phyloP scores from a whole-genome alignment of 495 filamentous ascomycete genomes.

The Penicillium cosmopolitanum region DNA sequence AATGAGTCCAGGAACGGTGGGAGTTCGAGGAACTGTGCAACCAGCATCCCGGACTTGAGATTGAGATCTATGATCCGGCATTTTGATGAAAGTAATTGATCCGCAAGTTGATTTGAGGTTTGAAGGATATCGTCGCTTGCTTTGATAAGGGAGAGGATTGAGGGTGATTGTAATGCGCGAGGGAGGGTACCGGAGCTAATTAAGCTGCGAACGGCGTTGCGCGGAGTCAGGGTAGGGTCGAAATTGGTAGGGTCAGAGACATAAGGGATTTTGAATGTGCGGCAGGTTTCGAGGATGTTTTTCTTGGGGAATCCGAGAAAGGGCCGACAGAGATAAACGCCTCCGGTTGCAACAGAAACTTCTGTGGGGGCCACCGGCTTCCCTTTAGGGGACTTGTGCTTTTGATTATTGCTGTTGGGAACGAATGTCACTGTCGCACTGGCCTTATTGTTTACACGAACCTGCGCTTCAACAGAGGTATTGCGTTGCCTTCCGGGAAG shows the following conservation, averaged over 20 bases:
- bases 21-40: slow-evolving; percentile 39
- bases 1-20: slow-evolving; percentile 12
- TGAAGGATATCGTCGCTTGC: slow-evolving; percentile 37
- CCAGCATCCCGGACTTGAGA: slow-evolving; percentile 40
- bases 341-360: slow-evolving; percentile 63
- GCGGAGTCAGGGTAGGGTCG: slow-evolving; percentile 72
- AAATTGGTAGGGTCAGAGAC: slow-evolving; percentile 87
- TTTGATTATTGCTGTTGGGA: background rate
- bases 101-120: slow-evolving; percentile 38
- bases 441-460: slow-evolving; percentile 17
- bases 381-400: background rate
- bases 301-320: slow-evolving; percentile 75
- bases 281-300: slow-evolving; percentile 72
- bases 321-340: slow-evolving; percentile 73
- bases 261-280: slow-evolving; percentile 65
- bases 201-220: slow-evolving; percentile 80
- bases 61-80: slow-evolving; percentile 46
- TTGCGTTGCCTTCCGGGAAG: slow-evolving; percentile 11
- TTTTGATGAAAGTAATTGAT: slow-evolving; percentile 33
- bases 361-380: background rate
- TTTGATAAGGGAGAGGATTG: slow-evolving; percentile 60
- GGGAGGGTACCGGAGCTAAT: slow-evolving; percentile 63
- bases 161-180: slow-evolving; percentile 64
- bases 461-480: slow-evolving; percentile 1
- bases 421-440: slow-evolving; percentile 15